These are phyloP conservation scores for Zangia roseola DNA, from an alignment of 768 basidiomycete species.

Conservation along the genomic window DNA sequence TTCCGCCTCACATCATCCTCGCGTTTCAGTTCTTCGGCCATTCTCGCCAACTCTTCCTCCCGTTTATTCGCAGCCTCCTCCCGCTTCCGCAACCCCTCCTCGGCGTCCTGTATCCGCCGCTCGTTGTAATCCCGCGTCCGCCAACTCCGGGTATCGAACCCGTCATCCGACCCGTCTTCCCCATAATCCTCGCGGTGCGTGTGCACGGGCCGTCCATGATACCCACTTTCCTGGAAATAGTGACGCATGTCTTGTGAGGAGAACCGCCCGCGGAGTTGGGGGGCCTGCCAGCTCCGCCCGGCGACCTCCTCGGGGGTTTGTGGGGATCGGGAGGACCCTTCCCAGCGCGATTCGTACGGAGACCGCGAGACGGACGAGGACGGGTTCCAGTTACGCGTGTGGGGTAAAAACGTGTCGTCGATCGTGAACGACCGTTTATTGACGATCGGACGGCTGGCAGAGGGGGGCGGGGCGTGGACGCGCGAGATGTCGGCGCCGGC, in stretches of 20 bases:
- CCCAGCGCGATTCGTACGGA: conserved; percentile 29
- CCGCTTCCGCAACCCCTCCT: conserved; percentile 29
- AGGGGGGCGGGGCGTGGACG: conserved; percentile 21
- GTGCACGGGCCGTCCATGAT: conserved; percentile 20
- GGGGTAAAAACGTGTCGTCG: conserved; percentile 23
- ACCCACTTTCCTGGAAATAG: conserved; percentile 21
- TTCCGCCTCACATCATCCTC: conserved; percentile 30
- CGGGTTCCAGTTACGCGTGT: conserved; percentile 21
- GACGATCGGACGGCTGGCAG: conserved; percentile 33
- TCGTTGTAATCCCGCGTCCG: conserved; percentile 32
- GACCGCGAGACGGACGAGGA: conserved; percentile 18
- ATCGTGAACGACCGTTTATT: conserved; percentile 28
- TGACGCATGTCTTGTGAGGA: conserved; percentile 33
- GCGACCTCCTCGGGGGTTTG: conserved; percentile 29
- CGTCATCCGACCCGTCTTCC: conserved; percentile 31
- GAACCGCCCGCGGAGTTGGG: conserved; percentile 23
- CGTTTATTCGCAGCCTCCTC: conserved; percentile 35
- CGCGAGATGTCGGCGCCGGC: conserved; percentile 10
- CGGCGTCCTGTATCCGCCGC: conserved; percentile 32
- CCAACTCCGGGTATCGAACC: conserved; percentile 31
- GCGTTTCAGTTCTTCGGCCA: conserved; percentile 35
- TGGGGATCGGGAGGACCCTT: conserved; percentile 28
- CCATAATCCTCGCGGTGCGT: conserved; percentile 30
- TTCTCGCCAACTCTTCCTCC: conserved; percentile 34
- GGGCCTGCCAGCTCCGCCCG: conserved; percentile 31